Conservation (phyloP, 805 yeast genomes). For the Wickerhamomyces pijperi region DNA sequence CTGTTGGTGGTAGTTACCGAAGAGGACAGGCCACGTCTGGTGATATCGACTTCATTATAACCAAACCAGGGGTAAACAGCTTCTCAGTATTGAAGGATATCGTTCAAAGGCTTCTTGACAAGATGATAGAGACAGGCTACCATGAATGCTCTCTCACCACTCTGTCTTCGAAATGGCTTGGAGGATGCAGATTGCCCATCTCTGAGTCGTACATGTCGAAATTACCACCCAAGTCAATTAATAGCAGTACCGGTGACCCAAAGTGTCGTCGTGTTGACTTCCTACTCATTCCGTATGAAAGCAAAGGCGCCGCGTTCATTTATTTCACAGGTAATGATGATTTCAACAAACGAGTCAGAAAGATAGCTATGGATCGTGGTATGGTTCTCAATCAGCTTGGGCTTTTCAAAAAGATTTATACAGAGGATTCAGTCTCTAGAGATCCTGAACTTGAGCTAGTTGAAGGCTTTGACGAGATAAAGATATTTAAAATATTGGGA, state of each 20-base stretch:
- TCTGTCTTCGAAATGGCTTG: slow-evolving; percentile 20
- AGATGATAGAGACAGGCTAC: slow-evolving; percentile 19
- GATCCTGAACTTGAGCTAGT: slow-evolving; percentile 16
- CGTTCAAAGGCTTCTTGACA: slow-evolving; percentile 14
- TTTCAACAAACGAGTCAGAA: slow-evolving; percentile 36
- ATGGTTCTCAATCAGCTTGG: slow-evolving; percentile 32
- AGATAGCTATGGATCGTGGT: slow-evolving; percentile 29
- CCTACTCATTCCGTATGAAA: slow-evolving; percentile 31
- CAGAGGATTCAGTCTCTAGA: slow-evolving; percentile 5
- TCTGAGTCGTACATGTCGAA: not conserved
- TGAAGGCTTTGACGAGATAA: slow-evolving; percentile 32
- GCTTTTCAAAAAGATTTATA: slow-evolving; percentile 18
- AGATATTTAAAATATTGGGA: slow-evolving; percentile 33
- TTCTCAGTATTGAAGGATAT: slow-evolving; percentile 13
- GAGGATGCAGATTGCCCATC: slow-evolving; percentile 23
- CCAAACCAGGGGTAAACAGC: slow-evolving; percentile 20
- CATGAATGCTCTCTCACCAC: slow-evolving; percentile 13
- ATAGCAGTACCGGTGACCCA: slow-evolving; percentile 21
- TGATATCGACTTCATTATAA: slow-evolving; percentile 41
- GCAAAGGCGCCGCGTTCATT: slow-evolving; percentile 35
- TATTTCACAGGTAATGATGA: slow-evolving; percentile 46
- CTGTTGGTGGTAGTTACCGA: slow-evolving; percentile 41
- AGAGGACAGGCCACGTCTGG: slow-evolving; percentile 36
- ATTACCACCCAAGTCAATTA: slow-evolving; percentile 7
- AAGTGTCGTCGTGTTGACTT: slow-evolving; percentile 45